Conservation (phyloP, 2,329 filamentous ascomycete species). For the Tolypocladium amazonense region DNA sequence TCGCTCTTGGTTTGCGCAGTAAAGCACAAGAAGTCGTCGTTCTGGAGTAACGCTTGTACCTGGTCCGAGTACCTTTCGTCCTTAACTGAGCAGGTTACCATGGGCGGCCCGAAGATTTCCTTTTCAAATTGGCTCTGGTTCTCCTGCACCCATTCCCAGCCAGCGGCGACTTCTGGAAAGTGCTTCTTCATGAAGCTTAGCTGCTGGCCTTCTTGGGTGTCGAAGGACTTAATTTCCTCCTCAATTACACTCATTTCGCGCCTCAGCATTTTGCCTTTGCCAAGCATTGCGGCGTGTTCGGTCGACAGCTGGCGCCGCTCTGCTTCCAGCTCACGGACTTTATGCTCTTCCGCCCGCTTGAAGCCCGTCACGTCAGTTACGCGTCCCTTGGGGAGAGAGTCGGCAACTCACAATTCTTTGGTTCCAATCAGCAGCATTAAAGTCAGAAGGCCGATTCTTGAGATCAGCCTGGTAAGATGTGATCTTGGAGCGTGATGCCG, state of each 20-base stretch:
- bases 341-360: conserved; percentile 52
- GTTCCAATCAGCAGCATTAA: conserved; percentile 62
- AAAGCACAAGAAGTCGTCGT: conserved; percentile 52
- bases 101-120: conserved; percentile 69
- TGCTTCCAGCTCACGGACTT: conserved; percentile 38
- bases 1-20: conserved; percentile 69
- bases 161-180: conserved; percentile 54
- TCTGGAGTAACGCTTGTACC: conserved; percentile 39
- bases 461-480: conserved; percentile 51
- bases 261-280: conserved; percentile 29
- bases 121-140: conserved; percentile 62
- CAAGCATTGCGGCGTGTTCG: conserved; percentile 30
- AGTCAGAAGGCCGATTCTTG: conserved; percentile 52
- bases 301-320: conserved; percentile 24
- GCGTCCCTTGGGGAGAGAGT: background rate
- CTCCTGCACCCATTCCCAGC: conserved; percentile 73
- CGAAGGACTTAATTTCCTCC: conserved; percentile 45
- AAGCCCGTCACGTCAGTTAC: conserved; percentile 12
- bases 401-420: conserved; percentile 51
- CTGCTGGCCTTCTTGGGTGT: conserved; percentile 68
- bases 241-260: conserved; percentile 27
- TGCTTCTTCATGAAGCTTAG: conserved; percentile 50
- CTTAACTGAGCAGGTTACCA: conserved; percentile 70
- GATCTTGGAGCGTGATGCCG: conserved; percentile 44
- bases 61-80: conserved; percentile 53